Evolutionary conservation across 805 yeast species (phyloP).

Genomic region (Maudiozyma pseudohumilis): DNA sequence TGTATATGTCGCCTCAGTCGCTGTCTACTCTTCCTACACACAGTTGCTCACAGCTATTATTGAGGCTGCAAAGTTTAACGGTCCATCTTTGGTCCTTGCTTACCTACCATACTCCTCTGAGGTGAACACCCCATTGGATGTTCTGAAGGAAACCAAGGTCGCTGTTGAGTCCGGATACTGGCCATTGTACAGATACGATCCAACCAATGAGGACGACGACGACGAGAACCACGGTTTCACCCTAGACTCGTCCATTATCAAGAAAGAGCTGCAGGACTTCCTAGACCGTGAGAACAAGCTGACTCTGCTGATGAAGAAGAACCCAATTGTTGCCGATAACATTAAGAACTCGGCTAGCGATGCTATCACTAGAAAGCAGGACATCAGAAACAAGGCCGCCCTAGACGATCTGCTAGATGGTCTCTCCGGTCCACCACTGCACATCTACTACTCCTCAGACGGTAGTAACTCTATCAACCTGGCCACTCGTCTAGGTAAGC

Average conservation of each 20-base stretch:
- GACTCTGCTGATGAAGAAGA: slow-evolving; percentile 57
- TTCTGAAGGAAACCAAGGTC: slow-evolving; percentile 75
- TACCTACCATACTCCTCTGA: slow-evolving; percentile 70
- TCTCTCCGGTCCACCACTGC: slow-evolving; percentile 83
- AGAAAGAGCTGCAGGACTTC: slow-evolving; percentile 66
- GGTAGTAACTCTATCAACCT: slow-evolving; percentile 81
- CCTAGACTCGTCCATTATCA: slow-evolving; percentile 75
- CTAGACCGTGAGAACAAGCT: slow-evolving; percentile 84
- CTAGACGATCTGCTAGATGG: slow-evolving; percentile 72
- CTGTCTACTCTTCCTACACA: slow-evolving; percentile 86
- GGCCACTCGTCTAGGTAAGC: slow-evolving; percentile 68
- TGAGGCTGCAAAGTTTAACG: slow-evolving; percentile 82
- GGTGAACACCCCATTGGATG: slow-evolving; percentile 55
- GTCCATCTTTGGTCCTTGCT: slow-evolving; percentile 87
- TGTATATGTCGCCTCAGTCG: slow-evolving; percentile 88
- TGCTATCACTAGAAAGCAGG: slow-evolving; percentile 49
- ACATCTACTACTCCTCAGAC: slow-evolving; percentile 81
- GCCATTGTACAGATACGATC: slow-evolving; percentile 87
- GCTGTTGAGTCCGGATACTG: slow-evolving; percentile 94
- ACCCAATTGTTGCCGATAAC: slow-evolving; percentile 71
- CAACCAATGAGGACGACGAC: slow-evolving; percentile 35
- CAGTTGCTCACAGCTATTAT: slow-evolving; percentile 80
- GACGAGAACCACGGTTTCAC: slow-evolving; percentile 55
- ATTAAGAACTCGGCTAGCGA: slow-evolving; percentile 54
- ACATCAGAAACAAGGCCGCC: slow-evolving; percentile 63